Evolutionary conservation across 441 rosid species (phyloP).

Genomic region (Adansonia gregorii): DNA sequence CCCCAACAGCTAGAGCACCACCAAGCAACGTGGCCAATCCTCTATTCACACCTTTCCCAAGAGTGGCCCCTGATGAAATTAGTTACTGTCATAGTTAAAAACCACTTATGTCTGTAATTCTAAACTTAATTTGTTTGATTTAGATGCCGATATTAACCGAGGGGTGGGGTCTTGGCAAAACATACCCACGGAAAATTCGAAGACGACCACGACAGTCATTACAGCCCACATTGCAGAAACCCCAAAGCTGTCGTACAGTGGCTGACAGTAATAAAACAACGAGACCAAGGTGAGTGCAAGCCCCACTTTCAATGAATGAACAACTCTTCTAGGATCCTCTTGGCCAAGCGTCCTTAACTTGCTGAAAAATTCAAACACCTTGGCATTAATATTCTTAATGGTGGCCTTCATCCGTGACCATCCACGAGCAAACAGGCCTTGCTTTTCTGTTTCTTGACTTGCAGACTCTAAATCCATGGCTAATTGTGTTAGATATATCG

Average conservation of each 20-base stretch:
- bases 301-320: slow-evolving; percentile 79
- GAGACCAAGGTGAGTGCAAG: slow-evolving; percentile 65
- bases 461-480: slow-evolving; percentile 38
- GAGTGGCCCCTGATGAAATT: slow-evolving; percentile 62
- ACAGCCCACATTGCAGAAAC: slow-evolving; percentile 82
- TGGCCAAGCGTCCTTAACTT: slow-evolving; percentile 45
- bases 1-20: slow-evolving; percentile 69
- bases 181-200: slow-evolving; percentile 78
- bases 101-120: neutral
- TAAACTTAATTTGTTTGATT: neutral
- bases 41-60: slow-evolving; percentile 71
- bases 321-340: slow-evolving; percentile 71
- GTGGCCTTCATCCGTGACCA: slow-evolving; percentile 32
- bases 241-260: slow-evolving; percentile 63
- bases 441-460: slow-evolving; percentile 32
- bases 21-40: slow-evolving; percentile 65
- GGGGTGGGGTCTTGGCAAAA: neutral
- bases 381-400: slow-evolving; percentile 17
- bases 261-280: slow-evolving; percentile 56
- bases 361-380: slow-evolving; percentile 27
- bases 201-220: slow-evolving; percentile 83
- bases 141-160: neutral
- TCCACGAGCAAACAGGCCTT: slow-evolving; percentile 4
- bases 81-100: neutral
- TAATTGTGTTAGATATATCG: neutral